Evolutionary conservation across 2,329 filamentous ascomycete genomes (phyloP), one percentile per base, ranked within the genome.

Genomic region (Fusarium sp.): DNA sequence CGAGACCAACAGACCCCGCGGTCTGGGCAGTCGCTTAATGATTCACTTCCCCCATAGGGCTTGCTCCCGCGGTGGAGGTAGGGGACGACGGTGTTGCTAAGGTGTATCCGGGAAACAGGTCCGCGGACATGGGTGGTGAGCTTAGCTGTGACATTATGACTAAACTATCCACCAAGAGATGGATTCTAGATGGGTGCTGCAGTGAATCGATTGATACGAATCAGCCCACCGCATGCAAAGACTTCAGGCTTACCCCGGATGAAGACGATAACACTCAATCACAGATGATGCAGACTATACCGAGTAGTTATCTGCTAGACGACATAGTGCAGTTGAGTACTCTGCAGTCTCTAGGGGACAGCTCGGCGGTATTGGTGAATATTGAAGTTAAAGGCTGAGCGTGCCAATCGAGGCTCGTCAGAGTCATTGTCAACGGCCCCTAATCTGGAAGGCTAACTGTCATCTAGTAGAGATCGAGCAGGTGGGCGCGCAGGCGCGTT

Each of bases 31-130:
- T 58, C 42, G 9, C 11, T 33, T 27, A 33, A 33, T 11, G 41
- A 25, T 23, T 37, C 41, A 59, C 56, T 54, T 59, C 55, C 55
- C 55, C 58, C 31, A 46, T 59, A 58, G 38, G 56, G 56, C 54
- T 59, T 47, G 35, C 35, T 59, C 46, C 55, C 39, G 53, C 53
- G 29, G 53, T 51, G 35, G 35, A 57, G 15, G 19, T 31, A 19
- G 25, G 14, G 7, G 6, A n/a, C 11, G 9, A 36, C 13, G 9
- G 14, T n/a, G 9, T 15, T 45, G 21, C 50, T 50, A 47, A 43
- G 9, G 36, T 35, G 19, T 29, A 59, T 46, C 41, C 41, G 56
- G 56, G 54, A 59, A 47, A 32, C 47, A 37, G 23, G 35, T 21
- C 55, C 55, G 41, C 21, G 9, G 23, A 15, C 9, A 51, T 11